Base-by-base conservation (phyloP, 805 yeast species). In the Tanozyma kutaoensis region DNA sequence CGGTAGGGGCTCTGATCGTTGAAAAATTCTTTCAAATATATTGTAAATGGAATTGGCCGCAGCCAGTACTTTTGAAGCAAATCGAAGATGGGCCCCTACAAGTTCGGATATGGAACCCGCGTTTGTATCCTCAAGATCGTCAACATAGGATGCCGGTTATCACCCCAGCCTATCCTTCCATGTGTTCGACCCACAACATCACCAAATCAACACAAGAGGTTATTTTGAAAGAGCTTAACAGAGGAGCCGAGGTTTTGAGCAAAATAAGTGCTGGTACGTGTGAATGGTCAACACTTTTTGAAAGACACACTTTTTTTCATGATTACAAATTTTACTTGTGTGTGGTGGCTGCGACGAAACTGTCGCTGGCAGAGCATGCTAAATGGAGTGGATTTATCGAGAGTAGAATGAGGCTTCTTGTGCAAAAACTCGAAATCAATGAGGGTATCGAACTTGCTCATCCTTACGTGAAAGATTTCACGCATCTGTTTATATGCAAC, bases 171-270 rank as follows among this genome's bases (percentile, higher is more conserved):
- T 84, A 85, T 46, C 95, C 95, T 1, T 86, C 96, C 2, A 91
- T 91, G 98, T 91, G 98, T 55, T 95, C 98, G 1, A 91, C 98
- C 1, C 98, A 91, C 50, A 91, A 91, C 48, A 86, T 91, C 24
- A 76, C 93, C 2, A 71, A 69, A 12, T 84, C 96, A 1, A 88
- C 97, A 0, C 88, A 82, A 50, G 72, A 69, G 40, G 70, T 91
- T 14, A 81, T 91, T 20, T 45, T 84, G 46, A 48, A 60, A n/a
- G 98, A 91, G 49, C 65, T 91, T 38, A 54, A 63, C 31, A 71
- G 95, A 37, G 97, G 94, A 1, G 62, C 67, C 5, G 72, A 67
- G 23, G 59, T 85, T 9, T 71, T 82, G 58, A 72, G 63, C 37
- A 80, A 74, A 15, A 79, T 91, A 28, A 60, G 58, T 30, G 34